A percentile compares a stretch with the other conserved stretches of the same genome.
These are phyloP conservation scores for Ilyonectria sp. DNA, from an alignment of 2,329 filamentous ascomycete species.

Conservation along the genomic window DNA sequence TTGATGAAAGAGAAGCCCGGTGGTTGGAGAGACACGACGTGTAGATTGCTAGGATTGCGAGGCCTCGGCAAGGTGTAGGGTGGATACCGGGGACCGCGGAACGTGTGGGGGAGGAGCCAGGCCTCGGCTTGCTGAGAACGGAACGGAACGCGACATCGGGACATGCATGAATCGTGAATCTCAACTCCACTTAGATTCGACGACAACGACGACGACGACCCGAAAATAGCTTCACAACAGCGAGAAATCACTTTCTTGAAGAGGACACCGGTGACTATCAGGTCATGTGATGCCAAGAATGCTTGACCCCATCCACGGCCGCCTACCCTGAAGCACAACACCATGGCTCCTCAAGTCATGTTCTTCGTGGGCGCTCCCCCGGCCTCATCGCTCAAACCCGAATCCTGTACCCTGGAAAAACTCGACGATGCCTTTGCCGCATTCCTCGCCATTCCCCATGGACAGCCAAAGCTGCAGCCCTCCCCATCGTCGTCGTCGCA, in stretches of 20 bases:
- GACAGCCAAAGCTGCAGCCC: not conserved
- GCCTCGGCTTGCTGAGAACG: constrained; percentile 10
- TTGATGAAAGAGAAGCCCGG: not conserved
- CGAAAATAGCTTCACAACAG: not conserved
- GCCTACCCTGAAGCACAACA: constrained; percentile 11
- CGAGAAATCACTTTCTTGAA: no score
- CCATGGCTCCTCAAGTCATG: constrained; percentile 54
- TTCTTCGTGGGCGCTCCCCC: constrained; percentile 56
- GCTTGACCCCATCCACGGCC: not conserved
- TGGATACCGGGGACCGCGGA: not conserved
- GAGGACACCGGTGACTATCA: no score
- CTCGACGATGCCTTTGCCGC: constrained; percentile 47
- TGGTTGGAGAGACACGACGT: not conserved
- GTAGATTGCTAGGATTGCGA: not conserved
- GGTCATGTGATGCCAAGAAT: not conserved
- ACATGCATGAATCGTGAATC: not conserved
- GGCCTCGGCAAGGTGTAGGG: constrained; percentile 1
- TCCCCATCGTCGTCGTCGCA: constrained; percentile 51
- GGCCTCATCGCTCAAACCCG: constrained; percentile 46
- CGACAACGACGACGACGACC: not conserved
- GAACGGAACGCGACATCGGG: constrained; percentile 1
- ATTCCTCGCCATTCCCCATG: constrained; percentile 42
- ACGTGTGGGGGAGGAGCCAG: constrained; percentile 3
- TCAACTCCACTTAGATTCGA: not conserved
- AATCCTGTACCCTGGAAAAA: constrained; percentile 50